Conservation (phyloP, 2,329 filamentous ascomycete genomes). For the Conoideocrella luteorostrata region DNA sequence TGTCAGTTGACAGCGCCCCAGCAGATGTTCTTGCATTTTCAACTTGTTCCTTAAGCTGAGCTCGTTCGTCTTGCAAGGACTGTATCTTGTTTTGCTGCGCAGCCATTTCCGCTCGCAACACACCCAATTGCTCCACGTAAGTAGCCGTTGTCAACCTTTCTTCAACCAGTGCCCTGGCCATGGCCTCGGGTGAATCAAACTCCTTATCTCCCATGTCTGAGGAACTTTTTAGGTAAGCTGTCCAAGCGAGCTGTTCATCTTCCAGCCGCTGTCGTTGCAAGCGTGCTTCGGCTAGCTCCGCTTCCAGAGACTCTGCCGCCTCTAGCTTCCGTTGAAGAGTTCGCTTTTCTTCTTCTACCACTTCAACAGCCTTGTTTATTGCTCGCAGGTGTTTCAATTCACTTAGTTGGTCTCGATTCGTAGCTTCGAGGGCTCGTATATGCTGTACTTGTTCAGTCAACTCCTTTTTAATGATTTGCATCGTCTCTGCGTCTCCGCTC, state of each 20-base stretch:
- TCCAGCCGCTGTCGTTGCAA: slow-evolving; percentile 82
- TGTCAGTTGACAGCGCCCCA: slow-evolving; percentile 48
- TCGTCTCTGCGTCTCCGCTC: slow-evolving; percentile 77
- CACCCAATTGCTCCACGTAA: slow-evolving; percentile 74
- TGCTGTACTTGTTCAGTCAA: slow-evolving; percentile 88
- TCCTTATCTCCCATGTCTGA: slow-evolving; percentile 56
- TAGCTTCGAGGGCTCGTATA: slow-evolving; percentile 74
- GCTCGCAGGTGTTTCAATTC: slow-evolving; percentile 81
- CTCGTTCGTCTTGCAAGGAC: slow-evolving; percentile 63
- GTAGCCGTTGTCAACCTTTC: slow-evolving; percentile 74
- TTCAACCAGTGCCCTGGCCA: slow-evolving; percentile 77
- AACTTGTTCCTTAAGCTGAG: slow-evolving; percentile 57
- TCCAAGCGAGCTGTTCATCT: slow-evolving; percentile 83
- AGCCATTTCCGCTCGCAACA: slow-evolving; percentile 68
- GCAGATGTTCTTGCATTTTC: slow-evolving; percentile 57
- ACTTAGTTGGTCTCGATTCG: slow-evolving; percentile 69
- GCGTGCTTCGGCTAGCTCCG: slow-evolving; percentile 71
- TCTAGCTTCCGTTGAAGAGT: slow-evolving; percentile 72
- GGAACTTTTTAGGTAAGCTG: slow-evolving; percentile 71
- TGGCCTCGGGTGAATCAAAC: slow-evolving; percentile 80
- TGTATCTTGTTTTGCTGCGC: slow-evolving; percentile 73
- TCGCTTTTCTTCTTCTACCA: slow-evolving; percentile 93
- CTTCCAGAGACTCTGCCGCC: slow-evolving; percentile 65
- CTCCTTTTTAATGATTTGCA: slow-evolving; percentile 79
- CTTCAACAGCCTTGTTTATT: slow-evolving; percentile 77